phyloP scores from a whole-genome alignment of 192 early-diverging fungal species.

The Fimicolochytrium jonesii region DNA sequence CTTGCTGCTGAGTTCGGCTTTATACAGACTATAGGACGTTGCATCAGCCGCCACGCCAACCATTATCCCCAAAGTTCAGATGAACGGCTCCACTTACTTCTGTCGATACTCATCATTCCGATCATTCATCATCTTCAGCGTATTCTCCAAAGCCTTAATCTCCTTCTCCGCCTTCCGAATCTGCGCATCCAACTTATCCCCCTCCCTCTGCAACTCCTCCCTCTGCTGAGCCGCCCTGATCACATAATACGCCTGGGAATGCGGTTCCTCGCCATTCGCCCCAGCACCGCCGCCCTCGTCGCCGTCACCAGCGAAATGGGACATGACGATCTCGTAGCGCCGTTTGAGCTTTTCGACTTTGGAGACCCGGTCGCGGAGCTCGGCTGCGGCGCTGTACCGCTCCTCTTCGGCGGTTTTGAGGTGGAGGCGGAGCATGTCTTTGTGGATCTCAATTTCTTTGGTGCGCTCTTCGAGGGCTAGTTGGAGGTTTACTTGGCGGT shows the following conservation, averaged over 20 bases:
- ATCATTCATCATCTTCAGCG: constrained; percentile 56
- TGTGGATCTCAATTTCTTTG: constrained; percentile 55
- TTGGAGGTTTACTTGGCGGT: constrained; percentile 47
- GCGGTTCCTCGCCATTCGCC: constrained; percentile 48
- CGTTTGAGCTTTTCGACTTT: constrained; percentile 55
- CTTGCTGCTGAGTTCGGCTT: constrained; percentile 47
- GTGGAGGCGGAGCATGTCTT: constrained; percentile 53
- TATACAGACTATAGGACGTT: constrained; percentile 40
- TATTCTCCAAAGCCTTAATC: constrained; percentile 61
- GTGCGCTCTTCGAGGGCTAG: constrained; percentile 57
- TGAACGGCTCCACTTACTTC: constrained; percentile 32
- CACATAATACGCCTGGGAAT: constrained; percentile 59
- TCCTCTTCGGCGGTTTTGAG: constrained; percentile 56
- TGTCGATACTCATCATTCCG: constrained; percentile 54
- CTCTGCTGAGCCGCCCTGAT: constrained; percentile 54
- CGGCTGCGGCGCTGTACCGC: constrained; percentile 46
- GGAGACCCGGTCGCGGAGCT: constrained; percentile 52
- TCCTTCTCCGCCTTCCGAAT: constrained; percentile 59
- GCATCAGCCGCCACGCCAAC: background rate
- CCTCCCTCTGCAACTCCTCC: constrained; percentile 57
- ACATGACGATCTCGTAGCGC: constrained; percentile 61
- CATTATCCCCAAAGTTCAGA: background rate
- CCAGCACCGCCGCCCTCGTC: constrained; percentile 5
- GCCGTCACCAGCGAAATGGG: constrained; percentile 46
- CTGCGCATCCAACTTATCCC: constrained; percentile 56